Evolutionary conservation across 345 rosid genomes (phyloP).

Genomic region (Aquilaria malaccensis): DNA sequence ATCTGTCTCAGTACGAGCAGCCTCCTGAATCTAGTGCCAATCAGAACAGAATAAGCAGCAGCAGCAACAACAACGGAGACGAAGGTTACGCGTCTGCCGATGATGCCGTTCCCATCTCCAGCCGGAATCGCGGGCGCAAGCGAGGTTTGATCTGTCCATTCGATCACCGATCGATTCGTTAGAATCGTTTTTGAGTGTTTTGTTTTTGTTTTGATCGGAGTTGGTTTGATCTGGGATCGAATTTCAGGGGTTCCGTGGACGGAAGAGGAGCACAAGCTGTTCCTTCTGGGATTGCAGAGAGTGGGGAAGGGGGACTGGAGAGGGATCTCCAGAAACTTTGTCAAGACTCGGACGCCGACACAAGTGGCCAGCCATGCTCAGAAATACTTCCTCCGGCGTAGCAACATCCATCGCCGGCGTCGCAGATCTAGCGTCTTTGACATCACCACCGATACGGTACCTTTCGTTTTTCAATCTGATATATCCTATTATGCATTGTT

Average conservation of each 20-base stretch:
- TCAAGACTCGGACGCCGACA: conserved; percentile 80
- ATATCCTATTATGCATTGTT: not conserved
- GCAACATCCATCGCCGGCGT: conserved; percentile 82
- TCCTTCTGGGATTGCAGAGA: conserved; percentile 72
- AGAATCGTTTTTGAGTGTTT: conserved; percentile 4
- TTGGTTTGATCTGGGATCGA: not conserved
- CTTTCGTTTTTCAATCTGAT: not conserved
- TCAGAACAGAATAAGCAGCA: not conserved
- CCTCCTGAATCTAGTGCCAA: conserved; percentile 23
- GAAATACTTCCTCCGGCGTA: conserved; percentile 78
- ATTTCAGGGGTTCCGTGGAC: conserved; percentile 88
- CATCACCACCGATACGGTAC: conserved; percentile 80
- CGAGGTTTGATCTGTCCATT: conserved; percentile 43
- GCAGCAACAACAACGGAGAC: conserved; percentile 20
- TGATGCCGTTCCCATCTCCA: conserved; percentile 52
- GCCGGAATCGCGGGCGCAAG: conserved; percentile 56
- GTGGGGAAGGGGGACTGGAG: conserved; percentile 97
- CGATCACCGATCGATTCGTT: conserved; percentile 10
- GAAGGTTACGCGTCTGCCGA: conserved; percentile 78
- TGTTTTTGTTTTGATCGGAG: not conserved
- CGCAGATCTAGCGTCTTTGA: conserved; percentile 90
- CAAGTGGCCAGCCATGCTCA: conserved; percentile 99
- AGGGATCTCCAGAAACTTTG: conserved; percentile 83
- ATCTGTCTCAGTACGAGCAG: conserved; percentile 69
- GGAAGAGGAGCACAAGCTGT: conserved; percentile 89